phyloP scores from a whole-genome alignment of 805 yeast genomes.

The Hanseniaspora pseudoguilliermondii region DNA sequence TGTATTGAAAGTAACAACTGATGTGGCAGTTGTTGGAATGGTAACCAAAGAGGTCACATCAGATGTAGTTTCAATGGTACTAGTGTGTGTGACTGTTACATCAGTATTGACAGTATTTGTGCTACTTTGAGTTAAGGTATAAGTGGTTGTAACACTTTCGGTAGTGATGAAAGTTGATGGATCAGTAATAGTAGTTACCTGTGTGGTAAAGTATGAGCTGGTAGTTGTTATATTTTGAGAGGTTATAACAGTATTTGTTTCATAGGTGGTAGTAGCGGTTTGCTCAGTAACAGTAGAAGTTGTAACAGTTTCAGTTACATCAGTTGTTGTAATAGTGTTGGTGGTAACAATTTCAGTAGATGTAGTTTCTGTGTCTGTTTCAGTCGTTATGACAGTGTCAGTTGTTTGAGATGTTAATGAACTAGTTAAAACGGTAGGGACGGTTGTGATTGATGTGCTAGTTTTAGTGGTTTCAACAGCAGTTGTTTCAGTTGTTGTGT shows the following conservation, averaged over 20 bases:
- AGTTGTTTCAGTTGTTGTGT: background rate
- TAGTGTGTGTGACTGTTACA: slow-evolving; percentile 4
- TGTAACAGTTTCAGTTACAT: background rate
- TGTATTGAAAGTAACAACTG: background rate
- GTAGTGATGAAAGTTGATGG: background rate
- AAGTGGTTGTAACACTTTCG: background rate
- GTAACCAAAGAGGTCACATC: background rate
- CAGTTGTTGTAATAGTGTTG: background rate
- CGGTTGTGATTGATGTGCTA: background rate
- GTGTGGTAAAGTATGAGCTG: slow-evolving; percentile 2
- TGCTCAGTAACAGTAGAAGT: slow-evolving; percentile 7
- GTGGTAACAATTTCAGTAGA: background rate
- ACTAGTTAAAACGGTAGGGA: slow-evolving; percentile 3
- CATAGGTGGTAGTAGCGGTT: slow-evolving; percentile 1
- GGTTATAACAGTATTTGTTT: background rate
- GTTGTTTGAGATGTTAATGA: slow-evolving; percentile 4
- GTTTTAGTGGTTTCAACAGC: slow-evolving; percentile 1
- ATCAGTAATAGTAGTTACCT: background rate
- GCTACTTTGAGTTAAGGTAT: background rate
- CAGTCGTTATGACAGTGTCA: background rate
- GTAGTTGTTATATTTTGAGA: background rate
- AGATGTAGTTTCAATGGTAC: background rate
- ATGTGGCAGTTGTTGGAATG: background rate
- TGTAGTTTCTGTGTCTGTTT: background rate
- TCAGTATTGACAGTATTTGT: slow-evolving; percentile 1